These are phyloP conservation scores for Monilinia vaccinii-corymbosi DNA, from an alignment of 2,329 filamentous ascomycete species.

Conservation along the genomic window DNA sequence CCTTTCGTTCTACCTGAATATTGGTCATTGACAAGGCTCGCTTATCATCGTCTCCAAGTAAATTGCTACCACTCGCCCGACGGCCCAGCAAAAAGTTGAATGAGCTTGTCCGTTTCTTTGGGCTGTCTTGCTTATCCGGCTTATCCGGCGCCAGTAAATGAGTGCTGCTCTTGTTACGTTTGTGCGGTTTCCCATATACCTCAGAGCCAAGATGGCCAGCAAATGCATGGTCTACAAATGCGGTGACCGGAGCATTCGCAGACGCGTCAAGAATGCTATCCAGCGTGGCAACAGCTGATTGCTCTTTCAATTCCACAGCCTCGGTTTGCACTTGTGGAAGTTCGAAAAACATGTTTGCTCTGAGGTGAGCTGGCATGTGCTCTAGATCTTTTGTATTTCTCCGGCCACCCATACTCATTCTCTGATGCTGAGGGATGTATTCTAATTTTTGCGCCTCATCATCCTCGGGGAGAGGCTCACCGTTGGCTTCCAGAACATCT, in stretches of 20 bases:
- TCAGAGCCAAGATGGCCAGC: constrained; percentile 67
- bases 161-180: constrained; percentile 39
- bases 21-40: constrained; percentile 20
- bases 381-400: constrained; percentile 33
- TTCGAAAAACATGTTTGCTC: constrained; percentile 90
- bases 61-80: constrained; percentile 20
- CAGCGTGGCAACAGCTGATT: constrained; percentile 79
- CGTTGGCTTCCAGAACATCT: constrained; percentile 26
- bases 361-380: constrained; percentile 69
- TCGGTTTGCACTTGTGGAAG: constrained; percentile 43
- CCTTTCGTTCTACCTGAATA: constrained; percentile 15
- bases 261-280: constrained; percentile 90
- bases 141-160: constrained; percentile 29
- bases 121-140: constrained; percentile 12
- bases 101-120: constrained; percentile 39
- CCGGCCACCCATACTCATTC: constrained; percentile 27
- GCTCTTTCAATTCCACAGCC: constrained; percentile 53
- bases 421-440: constrained; percentile 29
- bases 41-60: constrained; percentile 17
- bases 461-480: constrained; percentile 15
- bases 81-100: constrained; percentile 36
- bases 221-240: constrained; percentile 84
- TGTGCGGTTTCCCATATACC: constrained; percentile 57
- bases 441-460: constrained; percentile 23
- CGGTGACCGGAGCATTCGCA: constrained; percentile 75